Conservation (phyloP, 148 eudicot species). For the Rhododendron henanense region DNA sequence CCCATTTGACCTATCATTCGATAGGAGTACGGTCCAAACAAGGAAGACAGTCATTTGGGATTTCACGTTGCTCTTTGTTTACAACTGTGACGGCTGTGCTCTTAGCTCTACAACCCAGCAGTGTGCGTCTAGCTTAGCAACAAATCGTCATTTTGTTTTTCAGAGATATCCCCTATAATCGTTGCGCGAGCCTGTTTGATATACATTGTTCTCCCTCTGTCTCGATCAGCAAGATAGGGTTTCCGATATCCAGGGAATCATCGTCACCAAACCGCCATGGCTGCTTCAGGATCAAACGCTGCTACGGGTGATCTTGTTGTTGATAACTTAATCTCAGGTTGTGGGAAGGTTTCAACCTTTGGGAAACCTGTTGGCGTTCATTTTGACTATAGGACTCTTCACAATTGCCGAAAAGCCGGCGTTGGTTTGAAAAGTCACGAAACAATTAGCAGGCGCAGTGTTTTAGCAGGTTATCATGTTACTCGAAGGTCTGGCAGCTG, state of each 20-base stretch:
- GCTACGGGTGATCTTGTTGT: conserved; percentile 57
- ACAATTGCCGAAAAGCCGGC: conserved; percentile 35
- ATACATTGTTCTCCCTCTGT: neutral
- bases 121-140: neutral
- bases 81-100: neutral
- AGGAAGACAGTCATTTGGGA: neutral
- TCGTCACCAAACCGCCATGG: conserved; percentile 34
- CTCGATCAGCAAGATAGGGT: neutral
- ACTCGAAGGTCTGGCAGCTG: conserved; percentile 21
- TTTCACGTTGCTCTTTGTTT: neutral
- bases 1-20: conserved; percentile 7
- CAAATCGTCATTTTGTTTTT: neutral
- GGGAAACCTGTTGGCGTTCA: conserved; percentile 46
- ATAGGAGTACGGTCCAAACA: conserved; percentile 16
- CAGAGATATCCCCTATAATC: neutral
- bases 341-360: conserved; percentile 35
- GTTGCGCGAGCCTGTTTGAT: neutral
- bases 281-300: conserved; percentile 53
- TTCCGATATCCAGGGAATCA: conserved; percentile 9
- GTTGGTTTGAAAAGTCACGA: conserved; percentile 46
- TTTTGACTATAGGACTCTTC: conserved; percentile 39
- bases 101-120: neutral
- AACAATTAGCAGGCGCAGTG: conserved; percentile 5
- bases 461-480: conserved; percentile 18
- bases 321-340: conserved; percentile 35